Evolutionary conservation across 257 asterid species (phyloP).

Genomic region (Nicotiana paniculata): DNA sequence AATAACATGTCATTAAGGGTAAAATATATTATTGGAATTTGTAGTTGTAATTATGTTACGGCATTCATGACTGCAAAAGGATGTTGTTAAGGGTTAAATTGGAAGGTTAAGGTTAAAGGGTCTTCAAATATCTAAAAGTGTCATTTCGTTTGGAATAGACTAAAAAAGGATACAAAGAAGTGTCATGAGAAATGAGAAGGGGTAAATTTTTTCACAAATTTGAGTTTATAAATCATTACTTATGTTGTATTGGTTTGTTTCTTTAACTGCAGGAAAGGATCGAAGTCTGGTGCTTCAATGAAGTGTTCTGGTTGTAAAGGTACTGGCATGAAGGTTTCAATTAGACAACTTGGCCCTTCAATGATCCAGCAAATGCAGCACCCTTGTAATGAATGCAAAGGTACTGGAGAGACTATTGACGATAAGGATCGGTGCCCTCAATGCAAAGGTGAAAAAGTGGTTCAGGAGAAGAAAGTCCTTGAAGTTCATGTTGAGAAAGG

Average conservation of each 20-base stretch:
- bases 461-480: conserved; percentile 58
- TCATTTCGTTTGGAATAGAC: too few species aligned
- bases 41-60: too few species aligned
- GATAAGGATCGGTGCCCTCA: conserved; percentile 59
- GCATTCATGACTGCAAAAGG: too few species aligned
- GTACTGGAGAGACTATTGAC: conserved; percentile 57
- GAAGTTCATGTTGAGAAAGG: conserved; percentile 73
- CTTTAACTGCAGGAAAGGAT: conserved; percentile 43
- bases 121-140: too few species aligned
- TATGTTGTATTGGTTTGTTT: neutral
- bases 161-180: too few species aligned
- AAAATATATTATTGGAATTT: too few species aligned
- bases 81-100: too few species aligned
- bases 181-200: too few species aligned
- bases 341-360: conserved; percentile 58
- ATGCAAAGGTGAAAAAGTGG: conserved; percentile 67
- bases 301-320: conserved; percentile 69
- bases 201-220: too few species aligned
- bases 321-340: conserved; percentile 58
- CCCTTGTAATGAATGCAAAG: conserved; percentile 60
- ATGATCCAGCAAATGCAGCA: conserved; percentile 87
- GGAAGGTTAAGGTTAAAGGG: too few species aligned
- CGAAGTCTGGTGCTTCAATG: conserved; percentile 60
- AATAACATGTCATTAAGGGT: too few species aligned
- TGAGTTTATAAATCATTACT: too few species aligned